phyloP scores from a whole-genome alignment of 352 stramenopile species.

The Globisporangium camurandrum region DNA sequence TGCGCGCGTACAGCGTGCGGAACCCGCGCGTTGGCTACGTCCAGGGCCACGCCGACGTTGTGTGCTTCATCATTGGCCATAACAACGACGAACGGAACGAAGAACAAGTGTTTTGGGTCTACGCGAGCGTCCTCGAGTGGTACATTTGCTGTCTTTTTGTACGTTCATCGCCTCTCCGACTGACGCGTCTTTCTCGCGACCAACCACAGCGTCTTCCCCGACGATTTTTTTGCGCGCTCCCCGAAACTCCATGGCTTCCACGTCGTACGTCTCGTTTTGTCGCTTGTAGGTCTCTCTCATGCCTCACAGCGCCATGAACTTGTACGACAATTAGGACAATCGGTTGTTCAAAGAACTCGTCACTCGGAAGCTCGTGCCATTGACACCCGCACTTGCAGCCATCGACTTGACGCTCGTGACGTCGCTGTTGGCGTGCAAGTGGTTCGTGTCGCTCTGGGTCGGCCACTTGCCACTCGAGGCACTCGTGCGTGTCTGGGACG shows the following conservation, averaged over 20 bases:
- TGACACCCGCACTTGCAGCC: slow-evolving; percentile 41
- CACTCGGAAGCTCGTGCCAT: slow-evolving; percentile 37
- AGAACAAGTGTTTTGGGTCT: slow-evolving; percentile 68
- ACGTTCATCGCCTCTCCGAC: not conserved
- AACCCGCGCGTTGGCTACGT: slow-evolving; percentile 72
- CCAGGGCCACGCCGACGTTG: slow-evolving; percentile 60
- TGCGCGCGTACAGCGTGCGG: slow-evolving; percentile 48
- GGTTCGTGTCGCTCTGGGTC: slow-evolving; percentile 71
- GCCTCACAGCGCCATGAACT: not conserved
- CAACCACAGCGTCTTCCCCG: slow-evolving; percentile 42
- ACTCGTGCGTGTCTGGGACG: slow-evolving; percentile 51
- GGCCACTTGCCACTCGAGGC: slow-evolving; percentile 38
- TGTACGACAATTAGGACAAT: slow-evolving; percentile 29
- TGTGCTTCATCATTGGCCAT: slow-evolving; percentile 62
- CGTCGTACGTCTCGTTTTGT: slow-evolving; percentile 32
- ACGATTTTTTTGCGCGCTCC: slow-evolving; percentile 60
- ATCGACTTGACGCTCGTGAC: slow-evolving; percentile 48
- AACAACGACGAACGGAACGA: slow-evolving; percentile 30
- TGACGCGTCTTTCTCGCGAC: not conserved
- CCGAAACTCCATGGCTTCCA: slow-evolving; percentile 73
- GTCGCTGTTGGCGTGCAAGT: slow-evolving; percentile 66
- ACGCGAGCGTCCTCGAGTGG: slow-evolving; percentile 58
- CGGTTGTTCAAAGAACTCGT: slow-evolving; percentile 54
- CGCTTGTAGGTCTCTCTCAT: not conserved
- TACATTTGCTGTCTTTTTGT: slow-evolving; percentile 1